These are phyloP conservation scores for Theobroma cacao DNA, from an alignment of 345 rosid genomes.

Conservation along the genomic window DNA sequence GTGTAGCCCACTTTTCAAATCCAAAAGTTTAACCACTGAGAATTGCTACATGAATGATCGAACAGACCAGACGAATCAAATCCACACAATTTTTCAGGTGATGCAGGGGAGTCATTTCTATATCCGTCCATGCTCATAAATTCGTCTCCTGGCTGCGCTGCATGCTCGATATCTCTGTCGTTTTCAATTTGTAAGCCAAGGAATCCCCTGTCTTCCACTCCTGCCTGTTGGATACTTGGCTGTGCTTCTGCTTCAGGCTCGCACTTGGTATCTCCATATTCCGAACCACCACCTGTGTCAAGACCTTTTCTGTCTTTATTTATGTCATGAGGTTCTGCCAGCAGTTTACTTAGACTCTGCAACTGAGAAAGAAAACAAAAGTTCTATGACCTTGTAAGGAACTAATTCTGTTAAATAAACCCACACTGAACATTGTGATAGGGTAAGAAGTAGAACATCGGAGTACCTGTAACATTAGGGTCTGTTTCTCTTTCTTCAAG, in stretches of 20 bases:
- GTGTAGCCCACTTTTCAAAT: constrained; percentile 21
- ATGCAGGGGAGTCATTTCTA: constrained; percentile 35
- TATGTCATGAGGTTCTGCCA: constrained; percentile 25
- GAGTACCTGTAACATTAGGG: constrained; percentile 56
- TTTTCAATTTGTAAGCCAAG: constrained; percentile 15
- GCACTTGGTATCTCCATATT: constrained; percentile 24
- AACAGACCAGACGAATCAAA: constrained; percentile 35
- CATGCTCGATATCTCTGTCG: constrained; percentile 24
- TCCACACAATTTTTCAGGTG: constrained; percentile 44
- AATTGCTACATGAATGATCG: constrained; percentile 41
- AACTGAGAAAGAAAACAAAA: constrained; percentile 34
- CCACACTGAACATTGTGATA: background rate
- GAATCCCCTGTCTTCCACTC: constrained; percentile 14
- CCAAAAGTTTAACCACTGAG: constrained; percentile 56
- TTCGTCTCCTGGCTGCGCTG: constrained; percentile 27
- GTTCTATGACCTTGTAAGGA: background rate
- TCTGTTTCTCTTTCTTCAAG: constrained; percentile 58
- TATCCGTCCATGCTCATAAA: constrained; percentile 30
- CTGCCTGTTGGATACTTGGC: constrained; percentile 12
- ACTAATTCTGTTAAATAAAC: background rate
- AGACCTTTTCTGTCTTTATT: constrained; percentile 20
- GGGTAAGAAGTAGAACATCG: background rate
- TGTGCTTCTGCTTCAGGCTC: constrained; percentile 26
- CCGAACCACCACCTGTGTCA: constrained; percentile 21
- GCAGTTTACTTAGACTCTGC: constrained; percentile 42